These are phyloP conservation scores for Entomortierella chlamydospora DNA, from an alignment of 192 early-diverging fungal species.

Conservation along the genomic window DNA sequence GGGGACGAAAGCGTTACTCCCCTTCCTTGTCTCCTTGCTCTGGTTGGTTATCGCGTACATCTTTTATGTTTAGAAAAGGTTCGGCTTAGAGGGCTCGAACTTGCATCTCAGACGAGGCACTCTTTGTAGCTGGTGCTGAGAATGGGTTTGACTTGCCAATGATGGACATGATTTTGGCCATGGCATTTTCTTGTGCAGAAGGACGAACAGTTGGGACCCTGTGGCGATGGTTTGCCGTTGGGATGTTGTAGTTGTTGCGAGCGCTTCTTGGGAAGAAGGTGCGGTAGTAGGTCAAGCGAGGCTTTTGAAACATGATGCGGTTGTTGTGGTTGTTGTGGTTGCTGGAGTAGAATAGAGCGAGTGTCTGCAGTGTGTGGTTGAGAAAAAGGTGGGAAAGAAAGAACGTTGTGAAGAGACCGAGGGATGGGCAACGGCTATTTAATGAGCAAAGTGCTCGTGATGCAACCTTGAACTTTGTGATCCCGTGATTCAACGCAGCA, in stretches of 20 bases:
- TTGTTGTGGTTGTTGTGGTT: not conserved
- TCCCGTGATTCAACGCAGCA: too few relatives aligned
- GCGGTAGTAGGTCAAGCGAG: conserved; percentile 53
- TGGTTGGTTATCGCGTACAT: too few relatives aligned
- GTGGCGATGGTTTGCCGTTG: conserved; percentile 45
- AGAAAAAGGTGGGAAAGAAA: not conserved
- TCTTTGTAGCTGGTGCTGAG: conserved; percentile 12
- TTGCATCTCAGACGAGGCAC: conserved; percentile 13
- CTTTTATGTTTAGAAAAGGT: too few relatives aligned
- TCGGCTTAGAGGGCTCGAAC: conserved; percentile 4
- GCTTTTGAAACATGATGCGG: conserved; percentile 47
- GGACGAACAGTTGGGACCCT: conserved; percentile 34
- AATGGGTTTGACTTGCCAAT: conserved; percentile 34
- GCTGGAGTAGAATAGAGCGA: not conserved
- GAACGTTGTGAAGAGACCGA: too few relatives aligned
- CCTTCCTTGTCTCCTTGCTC: too few relatives aligned
- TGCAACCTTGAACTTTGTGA: too few relatives aligned
- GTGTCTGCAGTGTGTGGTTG: not conserved
- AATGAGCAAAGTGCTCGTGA: too few relatives aligned
- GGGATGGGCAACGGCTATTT: too few relatives aligned
- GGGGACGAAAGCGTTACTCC: too few relatives aligned
- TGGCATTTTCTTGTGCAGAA: conserved; percentile 44
- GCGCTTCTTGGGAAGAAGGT: conserved; percentile 50
- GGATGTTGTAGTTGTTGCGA: conserved; percentile 55
- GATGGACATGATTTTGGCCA: conserved; percentile 49